A percentile compares a stretch with the other conserved stretches of the same genome.
Evolutionary conservation across 768 basidiomycete species (phyloP).

Genomic region (Termitomyces sp.): DNA sequence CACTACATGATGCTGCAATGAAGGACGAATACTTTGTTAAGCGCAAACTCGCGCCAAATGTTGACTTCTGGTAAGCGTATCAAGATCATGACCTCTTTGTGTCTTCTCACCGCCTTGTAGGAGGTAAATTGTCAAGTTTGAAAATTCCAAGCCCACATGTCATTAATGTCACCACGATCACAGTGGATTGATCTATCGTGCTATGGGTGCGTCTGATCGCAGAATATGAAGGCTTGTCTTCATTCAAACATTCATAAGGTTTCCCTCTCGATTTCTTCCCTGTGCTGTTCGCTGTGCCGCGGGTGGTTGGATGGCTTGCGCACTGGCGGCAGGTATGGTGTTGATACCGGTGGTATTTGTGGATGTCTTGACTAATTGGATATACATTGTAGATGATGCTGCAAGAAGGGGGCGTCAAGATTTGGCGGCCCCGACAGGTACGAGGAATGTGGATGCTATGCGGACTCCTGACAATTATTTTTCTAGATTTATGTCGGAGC

Average conservation of each 20-base stretch:
- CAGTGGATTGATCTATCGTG: constrained; percentile 86
- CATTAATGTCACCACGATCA: constrained; percentile 3
- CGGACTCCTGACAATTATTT: neutral
- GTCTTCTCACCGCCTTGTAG: constrained; percentile 27
- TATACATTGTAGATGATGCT: constrained; percentile 88
- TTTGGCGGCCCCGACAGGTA: constrained; percentile 87
- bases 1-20: constrained; percentile 82
- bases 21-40: constrained; percentile 87
- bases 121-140: constrained; percentile 37
- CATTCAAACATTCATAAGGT: constrained; percentile 36
- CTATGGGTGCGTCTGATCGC: constrained; percentile 58
- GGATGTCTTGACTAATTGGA: neutral
- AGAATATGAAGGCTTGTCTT: neutral
- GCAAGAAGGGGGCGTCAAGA: constrained; percentile 84
- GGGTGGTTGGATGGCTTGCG: constrained; percentile 90
- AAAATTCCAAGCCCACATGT: neutral
- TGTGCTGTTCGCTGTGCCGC: constrained; percentile 86
- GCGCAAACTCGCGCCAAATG: constrained; percentile 81
- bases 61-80: constrained; percentile 75
- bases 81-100: constrained; percentile 3
- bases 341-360: neutral
- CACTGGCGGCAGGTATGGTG: constrained; percentile 78
- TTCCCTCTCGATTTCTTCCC: constrained; percentile 96
- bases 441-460: constrained; percentile 9
- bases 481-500: constrained; percentile 73